phyloP scores from a whole-genome alignment of 2,329 filamentous ascomycete genomes.

The Stemphylium vesicarium region DNA sequence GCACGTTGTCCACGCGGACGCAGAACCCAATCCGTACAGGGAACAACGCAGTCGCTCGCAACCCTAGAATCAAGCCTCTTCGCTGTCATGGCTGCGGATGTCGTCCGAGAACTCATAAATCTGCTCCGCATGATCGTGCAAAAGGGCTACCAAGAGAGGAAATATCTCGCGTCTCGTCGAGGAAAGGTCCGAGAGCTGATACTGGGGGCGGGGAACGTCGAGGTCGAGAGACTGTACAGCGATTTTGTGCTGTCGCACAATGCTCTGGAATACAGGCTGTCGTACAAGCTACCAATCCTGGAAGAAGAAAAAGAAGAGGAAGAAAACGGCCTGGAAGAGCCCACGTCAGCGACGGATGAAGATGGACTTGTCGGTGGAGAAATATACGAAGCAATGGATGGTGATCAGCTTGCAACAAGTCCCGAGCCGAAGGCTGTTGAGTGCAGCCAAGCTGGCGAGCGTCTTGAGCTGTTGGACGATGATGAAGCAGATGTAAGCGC shows the following conservation, averaged over 20 bases:
- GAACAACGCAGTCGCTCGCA: too few relatives aligned
- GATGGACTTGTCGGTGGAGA: rapidly evolving
- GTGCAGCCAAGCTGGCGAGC: too few relatives aligned
- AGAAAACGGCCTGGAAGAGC: neutral
- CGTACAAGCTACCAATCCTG: conserved; percentile 12
- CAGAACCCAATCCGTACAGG: too few relatives aligned
- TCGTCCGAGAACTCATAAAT: neutral
- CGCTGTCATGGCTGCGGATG: neutral
- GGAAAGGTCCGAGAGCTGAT: neutral
- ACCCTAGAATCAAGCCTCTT: neutral
- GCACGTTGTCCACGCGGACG: too few relatives aligned
- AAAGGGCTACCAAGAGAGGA: neutral
- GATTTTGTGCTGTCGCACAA: neutral
- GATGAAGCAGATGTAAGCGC: neutral
- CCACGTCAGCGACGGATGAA: neutral
- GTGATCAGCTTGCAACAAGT: neutral
- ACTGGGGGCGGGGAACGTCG: neutral
- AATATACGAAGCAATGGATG: too few relatives aligned
- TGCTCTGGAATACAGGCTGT: neutral
- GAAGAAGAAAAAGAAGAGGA: neutral
- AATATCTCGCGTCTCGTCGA: neutral
- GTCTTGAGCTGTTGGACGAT: neutral
- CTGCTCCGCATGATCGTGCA: neutral
- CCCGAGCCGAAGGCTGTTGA: too few relatives aligned
- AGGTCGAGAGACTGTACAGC: neutral